phyloP scores from a whole-genome alignment of 2,329 filamentous ascomycete genomes.

The Colletotrichum sp. region DNA sequence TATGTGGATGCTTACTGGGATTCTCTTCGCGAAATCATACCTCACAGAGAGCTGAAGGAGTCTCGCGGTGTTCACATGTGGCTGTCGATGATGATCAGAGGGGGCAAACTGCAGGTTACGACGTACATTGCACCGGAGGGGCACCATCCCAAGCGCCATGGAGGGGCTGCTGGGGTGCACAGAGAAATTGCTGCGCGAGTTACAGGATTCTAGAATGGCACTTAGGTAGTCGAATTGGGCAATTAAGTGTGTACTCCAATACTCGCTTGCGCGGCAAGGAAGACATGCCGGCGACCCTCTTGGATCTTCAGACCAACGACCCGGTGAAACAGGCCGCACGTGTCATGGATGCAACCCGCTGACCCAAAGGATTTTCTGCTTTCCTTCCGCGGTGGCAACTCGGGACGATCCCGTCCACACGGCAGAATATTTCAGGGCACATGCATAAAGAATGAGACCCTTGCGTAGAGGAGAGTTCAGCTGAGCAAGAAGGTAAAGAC shows the following conservation, averaged over 20 bases:
- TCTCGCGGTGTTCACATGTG: constrained; percentile 7
- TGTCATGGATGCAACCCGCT: background rate
- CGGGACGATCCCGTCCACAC: background rate
- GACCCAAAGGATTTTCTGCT: background rate
- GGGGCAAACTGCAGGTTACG: background rate
- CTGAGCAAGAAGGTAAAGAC: background rate
- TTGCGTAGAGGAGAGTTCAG: background rate
- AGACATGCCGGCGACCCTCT: background rate
- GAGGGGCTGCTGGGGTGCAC: background rate
- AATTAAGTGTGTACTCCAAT: background rate
- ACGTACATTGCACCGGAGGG: constrained; percentile 3
- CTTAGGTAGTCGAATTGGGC: background rate
- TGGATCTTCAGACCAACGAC: background rate
- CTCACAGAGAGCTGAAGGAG: background rate
- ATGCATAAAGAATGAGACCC: background rate
- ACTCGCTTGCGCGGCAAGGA: background rate
- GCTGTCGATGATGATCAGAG: constrained; percentile 3
- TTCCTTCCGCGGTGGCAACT: background rate
- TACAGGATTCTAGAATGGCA: background rate
- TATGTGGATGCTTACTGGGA: background rate
- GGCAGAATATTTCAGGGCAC: background rate
- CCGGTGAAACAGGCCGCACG: background rate
- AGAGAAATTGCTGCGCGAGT: background rate
- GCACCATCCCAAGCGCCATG: background rate
- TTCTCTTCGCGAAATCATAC: background rate